A percentile compares a stretch with the other conserved stretches of the same genome.
phyloP scores from a whole-genome alignment of 2,329 filamentous ascomycete species.

The Didymella pomorum region DNA sequence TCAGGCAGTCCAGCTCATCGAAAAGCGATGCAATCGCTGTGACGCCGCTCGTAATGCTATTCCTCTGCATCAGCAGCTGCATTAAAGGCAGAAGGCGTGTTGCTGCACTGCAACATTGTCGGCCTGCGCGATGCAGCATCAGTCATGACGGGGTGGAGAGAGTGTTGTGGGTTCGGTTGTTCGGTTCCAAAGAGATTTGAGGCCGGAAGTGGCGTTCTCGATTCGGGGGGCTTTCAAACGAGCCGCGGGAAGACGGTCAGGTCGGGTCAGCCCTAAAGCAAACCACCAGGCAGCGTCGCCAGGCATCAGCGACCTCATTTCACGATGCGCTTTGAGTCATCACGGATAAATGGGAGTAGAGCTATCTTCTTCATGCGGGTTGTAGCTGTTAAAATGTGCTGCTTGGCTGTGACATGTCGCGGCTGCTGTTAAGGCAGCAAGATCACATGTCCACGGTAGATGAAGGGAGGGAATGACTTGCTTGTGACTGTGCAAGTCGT shows the following conservation, averaged over 20 bases:
- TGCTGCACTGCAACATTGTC: slow-evolving; percentile 6
- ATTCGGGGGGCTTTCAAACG: slow-evolving; percentile 5
- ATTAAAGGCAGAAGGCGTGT: neutral
- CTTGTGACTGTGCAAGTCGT: slow-evolving; percentile 2
- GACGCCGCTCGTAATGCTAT: slow-evolving; percentile 6
- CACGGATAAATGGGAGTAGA: neutral
- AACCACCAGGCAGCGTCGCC: slow-evolving; percentile 9
- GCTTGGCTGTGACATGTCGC: slow-evolving; percentile 8
- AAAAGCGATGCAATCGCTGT: neutral
- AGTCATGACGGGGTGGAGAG: neutral
- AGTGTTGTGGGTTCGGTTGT: neutral
- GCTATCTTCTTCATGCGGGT: neutral
- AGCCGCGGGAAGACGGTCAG: slow-evolving; percentile 7
- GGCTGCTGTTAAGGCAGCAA: neutral
- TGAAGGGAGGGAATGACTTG: neutral
- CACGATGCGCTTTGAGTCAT: slow-evolving; percentile 1
- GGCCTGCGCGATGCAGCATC: neutral
- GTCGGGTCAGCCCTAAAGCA: slow-evolving; percentile 9
- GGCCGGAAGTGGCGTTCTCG: slow-evolving; percentile 19
- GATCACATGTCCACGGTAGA: neutral
- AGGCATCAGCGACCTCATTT: slow-evolving; percentile 12
- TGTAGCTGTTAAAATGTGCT: neutral
- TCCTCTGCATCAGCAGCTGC: neutral
- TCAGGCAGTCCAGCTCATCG: slow-evolving; percentile 4
- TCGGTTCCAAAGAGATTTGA: slow-evolving; percentile 16